Conservation (phyloP, 2,329 filamentous ascomycete genomes). For the Phoma herbarum region DNA sequence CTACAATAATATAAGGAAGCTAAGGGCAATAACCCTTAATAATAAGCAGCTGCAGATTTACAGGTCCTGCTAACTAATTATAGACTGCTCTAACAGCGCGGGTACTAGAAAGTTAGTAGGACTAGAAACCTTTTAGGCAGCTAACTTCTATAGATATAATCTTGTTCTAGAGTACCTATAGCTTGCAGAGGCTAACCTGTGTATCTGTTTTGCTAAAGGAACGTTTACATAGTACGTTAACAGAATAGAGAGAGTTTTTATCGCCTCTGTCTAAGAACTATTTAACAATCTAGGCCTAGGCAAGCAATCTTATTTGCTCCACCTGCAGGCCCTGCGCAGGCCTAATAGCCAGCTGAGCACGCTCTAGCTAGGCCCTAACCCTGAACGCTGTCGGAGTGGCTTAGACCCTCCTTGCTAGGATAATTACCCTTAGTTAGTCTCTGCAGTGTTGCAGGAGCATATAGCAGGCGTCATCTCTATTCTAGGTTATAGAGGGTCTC, state of each 20-base stretch:
- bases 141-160: background rate
- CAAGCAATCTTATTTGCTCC: too few relatives aligned
- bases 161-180: background rate
- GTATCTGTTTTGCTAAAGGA: too few relatives aligned
- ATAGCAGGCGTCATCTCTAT: background rate
- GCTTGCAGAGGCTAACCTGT: background rate
- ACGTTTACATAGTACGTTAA: background rate
- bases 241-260: slow-evolving; percentile 3
- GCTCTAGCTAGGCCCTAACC: background rate
- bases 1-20: background rate
- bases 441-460: background rate
- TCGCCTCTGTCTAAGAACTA: slow-evolving; percentile 3
- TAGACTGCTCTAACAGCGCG: background rate
- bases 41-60: slow-evolving; percentile 3
- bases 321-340: too few relatives aligned
- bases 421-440: background rate
- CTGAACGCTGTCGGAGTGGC: background rate
- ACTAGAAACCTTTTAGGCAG: slow-evolving; percentile 1
- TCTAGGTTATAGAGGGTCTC: background rate
- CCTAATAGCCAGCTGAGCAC: background rate
- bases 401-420: background rate
- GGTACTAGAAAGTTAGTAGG: background rate
- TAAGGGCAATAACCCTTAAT: slow-evolving; percentile 1
- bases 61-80: background rate
- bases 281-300: slow-evolving; percentile 1